These are phyloP conservation scores for Akanthomyces uredinophilus DNA, from an alignment of 2,329 filamentous ascomycete genomes.

Conservation along the genomic window DNA sequence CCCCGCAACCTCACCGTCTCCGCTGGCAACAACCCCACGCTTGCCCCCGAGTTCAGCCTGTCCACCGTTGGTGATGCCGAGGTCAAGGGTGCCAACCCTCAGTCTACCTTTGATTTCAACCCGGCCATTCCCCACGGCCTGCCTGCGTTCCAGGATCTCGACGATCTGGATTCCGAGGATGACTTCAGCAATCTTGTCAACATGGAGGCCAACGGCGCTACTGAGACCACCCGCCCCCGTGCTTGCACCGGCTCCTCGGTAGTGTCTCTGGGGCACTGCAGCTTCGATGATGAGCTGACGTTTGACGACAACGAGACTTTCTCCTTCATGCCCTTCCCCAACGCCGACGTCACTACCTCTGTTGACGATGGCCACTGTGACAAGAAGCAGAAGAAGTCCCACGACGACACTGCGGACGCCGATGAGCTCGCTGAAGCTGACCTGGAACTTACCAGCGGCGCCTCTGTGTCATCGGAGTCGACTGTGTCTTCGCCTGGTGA, in stretches of 20 bases:
- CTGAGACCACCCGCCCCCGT: slow-evolving; percentile 64
- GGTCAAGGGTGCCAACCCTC: slow-evolving; percentile 43
- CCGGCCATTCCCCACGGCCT: slow-evolving; percentile 50
- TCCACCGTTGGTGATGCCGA: slow-evolving; percentile 62
- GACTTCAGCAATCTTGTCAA: slow-evolving; percentile 75
- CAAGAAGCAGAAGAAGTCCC: slow-evolving; percentile 53
- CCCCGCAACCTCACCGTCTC: slow-evolving; percentile 81
- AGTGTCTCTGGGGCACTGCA: slow-evolving; percentile 67
- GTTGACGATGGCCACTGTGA: slow-evolving; percentile 47
- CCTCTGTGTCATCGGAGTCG: slow-evolving; percentile 34
- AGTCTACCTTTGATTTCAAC: slow-evolving; percentile 45
- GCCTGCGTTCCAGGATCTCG: slow-evolving; percentile 76
- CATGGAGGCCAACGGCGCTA: slow-evolving; percentile 43
- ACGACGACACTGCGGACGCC: slow-evolving; percentile 39
- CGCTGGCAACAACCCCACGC: slow-evolving; percentile 41
- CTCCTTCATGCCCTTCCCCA: slow-evolving; percentile 57
- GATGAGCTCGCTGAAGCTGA: slow-evolving; percentile 33
- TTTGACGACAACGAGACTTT: slow-evolving; percentile 67
- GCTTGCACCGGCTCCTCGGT: slow-evolving; percentile 64
- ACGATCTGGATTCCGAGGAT: slow-evolving; percentile 87
- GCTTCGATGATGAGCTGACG: slow-evolving; percentile 70
- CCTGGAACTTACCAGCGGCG: slow-evolving; percentile 30
- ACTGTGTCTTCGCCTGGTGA: slow-evolving; percentile 38
- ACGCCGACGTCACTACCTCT: slow-evolving; percentile 39
- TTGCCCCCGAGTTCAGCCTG: slow-evolving; percentile 60